phyloP scores from a whole-genome alignment of 140 eudicot species.

The Anethum foeniculum region DNA sequence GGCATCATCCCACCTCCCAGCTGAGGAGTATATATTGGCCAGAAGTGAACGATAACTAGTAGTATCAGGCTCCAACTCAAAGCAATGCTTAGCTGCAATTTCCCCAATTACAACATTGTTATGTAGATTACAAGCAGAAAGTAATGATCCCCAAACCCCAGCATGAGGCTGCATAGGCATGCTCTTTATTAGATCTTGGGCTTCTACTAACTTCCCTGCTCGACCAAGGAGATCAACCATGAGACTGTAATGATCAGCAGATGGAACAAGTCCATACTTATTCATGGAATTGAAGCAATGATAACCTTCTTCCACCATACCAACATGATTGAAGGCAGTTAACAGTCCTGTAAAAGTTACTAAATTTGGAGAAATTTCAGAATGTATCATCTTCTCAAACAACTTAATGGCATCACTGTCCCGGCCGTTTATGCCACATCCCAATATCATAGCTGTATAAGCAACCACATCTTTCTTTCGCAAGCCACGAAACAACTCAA shows the following conservation, averaged over 20 bases:
- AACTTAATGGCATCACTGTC: constrained; percentile 45
- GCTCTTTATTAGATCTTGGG: constrained; percentile 55
- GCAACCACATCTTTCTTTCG: constrained; percentile 63
- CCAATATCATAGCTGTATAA: constrained; percentile 78
- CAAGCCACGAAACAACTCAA: constrained; percentile 41
- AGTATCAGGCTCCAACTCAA: constrained; percentile 57
- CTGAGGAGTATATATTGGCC: constrained; percentile 67
- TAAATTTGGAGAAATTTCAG: constrained; percentile 43
- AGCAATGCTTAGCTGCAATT: constrained; percentile 64
- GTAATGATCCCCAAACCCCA: constrained; percentile 95
- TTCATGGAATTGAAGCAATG: constrained; percentile 53
- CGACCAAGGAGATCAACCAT: constrained; percentile 83
- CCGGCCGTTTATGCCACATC: constrained; percentile 71
- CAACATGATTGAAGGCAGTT: constrained; percentile 67
- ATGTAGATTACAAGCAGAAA: constrained; percentile 71
- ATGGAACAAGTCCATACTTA: constrained; percentile 48
- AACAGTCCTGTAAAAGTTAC: constrained; percentile 65
- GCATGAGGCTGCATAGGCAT: constrained; percentile 81
- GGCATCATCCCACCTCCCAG: constrained; percentile 78
- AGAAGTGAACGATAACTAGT: constrained; percentile 66
- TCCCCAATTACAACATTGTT: constrained; percentile 69
- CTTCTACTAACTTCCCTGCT: constrained; percentile 67
- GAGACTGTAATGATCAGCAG: constrained; percentile 74
- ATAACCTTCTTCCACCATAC: constrained; percentile 72
- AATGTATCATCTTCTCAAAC: constrained; percentile 58